Conservation (phyloP, 2,329 filamentous ascomycete genomes). For the Uncinocarpus reesii region DNA sequence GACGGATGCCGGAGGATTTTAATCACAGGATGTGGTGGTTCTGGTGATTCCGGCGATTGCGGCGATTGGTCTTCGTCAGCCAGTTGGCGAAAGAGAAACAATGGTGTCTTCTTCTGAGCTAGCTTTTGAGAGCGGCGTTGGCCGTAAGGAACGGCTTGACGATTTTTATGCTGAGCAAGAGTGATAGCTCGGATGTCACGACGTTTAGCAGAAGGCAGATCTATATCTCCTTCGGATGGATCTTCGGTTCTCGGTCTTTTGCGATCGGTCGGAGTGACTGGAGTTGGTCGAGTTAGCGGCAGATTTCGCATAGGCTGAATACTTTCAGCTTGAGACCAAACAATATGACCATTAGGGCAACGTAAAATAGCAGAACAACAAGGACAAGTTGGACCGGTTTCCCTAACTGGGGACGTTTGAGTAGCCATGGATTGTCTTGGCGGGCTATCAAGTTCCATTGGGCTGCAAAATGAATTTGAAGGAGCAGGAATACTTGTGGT, state of each 20-base stretch:
- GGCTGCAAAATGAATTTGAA: neutral
- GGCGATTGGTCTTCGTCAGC: conserved; percentile 24
- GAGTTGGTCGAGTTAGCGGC: neutral
- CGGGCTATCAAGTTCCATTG: neutral
- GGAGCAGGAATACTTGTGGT: neutral
- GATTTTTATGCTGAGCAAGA: conserved; percentile 12
- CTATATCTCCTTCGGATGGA: neutral
- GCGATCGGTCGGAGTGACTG: conserved; percentile 1
- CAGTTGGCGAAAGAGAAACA: conserved; percentile 27
- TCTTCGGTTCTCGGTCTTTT: conserved; percentile 7
- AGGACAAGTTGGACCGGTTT: conserved; percentile 8
- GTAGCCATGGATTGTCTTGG: neutral
- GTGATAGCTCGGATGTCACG: conserved; percentile 3
- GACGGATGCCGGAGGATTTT: neutral
- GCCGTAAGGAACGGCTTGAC: conserved; percentile 21
- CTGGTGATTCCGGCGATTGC: conserved; percentile 2
- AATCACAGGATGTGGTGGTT: neutral
- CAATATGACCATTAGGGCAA: conserved; percentile 15
- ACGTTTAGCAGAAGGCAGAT: conserved; percentile 1
- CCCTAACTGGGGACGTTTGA: conserved; percentile 9
- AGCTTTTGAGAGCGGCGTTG: conserved; percentile 25
- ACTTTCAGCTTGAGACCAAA: neutral
- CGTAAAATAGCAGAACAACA: conserved; percentile 12
- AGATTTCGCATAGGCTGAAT: neutral
- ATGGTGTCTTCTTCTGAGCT: conserved; percentile 26